A percentile compares a stretch with the other conserved stretches of the same genome.
Evolutionary conservation across 257 asterid species (phyloP).

Genomic region (Anisodus acutangulus): DNA sequence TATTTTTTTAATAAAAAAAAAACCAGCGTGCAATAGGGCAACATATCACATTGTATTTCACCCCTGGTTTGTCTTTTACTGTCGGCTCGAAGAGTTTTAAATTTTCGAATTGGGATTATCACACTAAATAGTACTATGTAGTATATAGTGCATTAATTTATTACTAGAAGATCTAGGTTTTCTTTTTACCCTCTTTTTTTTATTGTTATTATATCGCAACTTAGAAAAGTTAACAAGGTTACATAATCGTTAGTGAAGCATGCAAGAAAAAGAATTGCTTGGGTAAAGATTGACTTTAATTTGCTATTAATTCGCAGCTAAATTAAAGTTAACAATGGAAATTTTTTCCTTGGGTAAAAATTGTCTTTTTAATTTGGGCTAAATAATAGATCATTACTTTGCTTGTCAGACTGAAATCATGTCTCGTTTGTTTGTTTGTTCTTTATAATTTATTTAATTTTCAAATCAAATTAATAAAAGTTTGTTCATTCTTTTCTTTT

Average conservation of each 20-base stretch:
- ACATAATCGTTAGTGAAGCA: background rate
- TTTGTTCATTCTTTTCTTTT: no score
- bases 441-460: background rate
- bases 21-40: background rate
- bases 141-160: no score
- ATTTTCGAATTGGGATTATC: background rate
- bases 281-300: no score
- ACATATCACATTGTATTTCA: background rate
- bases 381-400: no score
- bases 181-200: background rate
- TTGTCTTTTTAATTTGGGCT: background rate
- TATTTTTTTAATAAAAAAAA: background rate
- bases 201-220: no score
- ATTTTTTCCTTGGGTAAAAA: background rate
- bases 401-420: background rate
- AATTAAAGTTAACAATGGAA: no score
- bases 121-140: background rate
- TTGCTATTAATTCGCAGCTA: no score
- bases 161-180: background rate
- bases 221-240: background rate
- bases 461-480: no score
- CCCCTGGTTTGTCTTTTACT: slow-evolving; percentile 21
- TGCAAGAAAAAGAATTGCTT: background rate
- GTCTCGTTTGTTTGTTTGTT: background rate
- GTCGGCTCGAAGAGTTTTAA: slow-evolving; percentile 16